A percentile compares a stretch with the other conserved stretches of the same genome.
Conservation (phyloP, 2,329 filamentous ascomycete species). For the Pseudocercospora cruenta region DNA sequence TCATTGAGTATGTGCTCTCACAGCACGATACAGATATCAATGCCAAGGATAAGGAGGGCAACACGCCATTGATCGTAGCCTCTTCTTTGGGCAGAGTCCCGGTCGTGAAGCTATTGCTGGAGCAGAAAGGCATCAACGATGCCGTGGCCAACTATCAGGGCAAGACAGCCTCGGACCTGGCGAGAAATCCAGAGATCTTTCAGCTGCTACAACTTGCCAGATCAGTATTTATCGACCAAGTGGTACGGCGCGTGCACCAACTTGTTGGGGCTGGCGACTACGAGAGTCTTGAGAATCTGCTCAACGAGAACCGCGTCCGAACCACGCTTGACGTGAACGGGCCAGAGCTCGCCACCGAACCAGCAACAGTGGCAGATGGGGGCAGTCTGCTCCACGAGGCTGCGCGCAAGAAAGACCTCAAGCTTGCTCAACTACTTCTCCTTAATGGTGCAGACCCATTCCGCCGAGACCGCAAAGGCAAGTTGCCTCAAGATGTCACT, state of each 20-base stretch:
- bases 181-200: slow-evolving; percentile 91
- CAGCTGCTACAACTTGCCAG: slow-evolving; percentile 89
- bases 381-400: slow-evolving; percentile 93
- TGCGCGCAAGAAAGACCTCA: slow-evolving; percentile 81
- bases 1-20: slow-evolving; percentile 93
- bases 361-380: slow-evolving; percentile 75
- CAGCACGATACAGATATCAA: slow-evolving; percentile 71
- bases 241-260: slow-evolving; percentile 80
- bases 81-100: slow-evolving; percentile 77
- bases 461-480: slow-evolving; percentile 89
- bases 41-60: slow-evolving; percentile 85
- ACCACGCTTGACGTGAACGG: slow-evolving; percentile 90
- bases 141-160: slow-evolving; percentile 81
- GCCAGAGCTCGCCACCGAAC: slow-evolving; percentile 82
- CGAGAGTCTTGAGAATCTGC: slow-evolving; percentile 72
- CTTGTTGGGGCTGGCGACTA: slow-evolving; percentile 75
- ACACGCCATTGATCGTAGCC: slow-evolving; percentile 88
- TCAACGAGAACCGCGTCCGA: slow-evolving; percentile 84
- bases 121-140: slow-evolving; percentile 84
- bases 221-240: slow-evolving; percentile 85
- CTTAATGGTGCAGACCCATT: slow-evolving; percentile 97
- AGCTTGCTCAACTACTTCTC: slow-evolving; percentile 85
- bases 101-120: slow-evolving; percentile 81
- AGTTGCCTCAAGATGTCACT: slow-evolving; percentile 92
- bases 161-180: slow-evolving; percentile 83